Evolutionary conservation across 257 asterid genomes (phyloP), one percentile per base, ranked within the genome.

Genomic region (Solanum etuberosum): DNA sequence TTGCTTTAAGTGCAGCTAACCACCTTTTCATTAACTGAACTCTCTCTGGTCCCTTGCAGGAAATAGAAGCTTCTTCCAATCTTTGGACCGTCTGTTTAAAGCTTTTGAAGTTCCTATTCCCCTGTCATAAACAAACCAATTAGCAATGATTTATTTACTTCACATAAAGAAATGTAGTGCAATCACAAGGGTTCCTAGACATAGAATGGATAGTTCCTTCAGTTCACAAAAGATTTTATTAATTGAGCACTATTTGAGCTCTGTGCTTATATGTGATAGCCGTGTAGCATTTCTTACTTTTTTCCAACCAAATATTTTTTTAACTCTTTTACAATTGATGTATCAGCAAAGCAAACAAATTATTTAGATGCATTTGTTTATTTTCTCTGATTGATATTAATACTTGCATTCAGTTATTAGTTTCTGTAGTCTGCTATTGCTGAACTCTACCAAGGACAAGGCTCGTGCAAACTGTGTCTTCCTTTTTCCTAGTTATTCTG

Each of bases 31-130:
- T 96, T 94, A 96, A 88, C 91, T 94, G 95, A 83, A 88, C 93
- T 92, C 99, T 91, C 91, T 95, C 99, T 86, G 94, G 92, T 85
- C 98, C 99, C 90, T 95, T 93, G 92, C 99, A 95, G 63, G 98
- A 93, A 89, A 96, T 90, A 88, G 99, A 96, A 87, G 98, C 97
- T 90, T 97, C 99, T 88, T 97, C 99, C 92, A 97, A 90, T 91
- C 98, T 93, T 92, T 94, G 95, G 87, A 96, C 95, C 8, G 99
- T 92, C 95, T 94, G 99, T 92, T 97, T 97, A 89, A 95, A 92
- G 92, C 98, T 97, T 92, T 91, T 97, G 84, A 93, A 38, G 87
- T 85, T 95, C 88, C 93, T 93, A 88, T 93, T 89, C 32, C 92
- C 98, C 99, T 97, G 92, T 63, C 86, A 87, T 48, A 35, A 86